These are phyloP conservation scores for Persicaria maculosa DNA, from an alignment of 148 eudicot genomes.

Conservation along the genomic window DNA sequence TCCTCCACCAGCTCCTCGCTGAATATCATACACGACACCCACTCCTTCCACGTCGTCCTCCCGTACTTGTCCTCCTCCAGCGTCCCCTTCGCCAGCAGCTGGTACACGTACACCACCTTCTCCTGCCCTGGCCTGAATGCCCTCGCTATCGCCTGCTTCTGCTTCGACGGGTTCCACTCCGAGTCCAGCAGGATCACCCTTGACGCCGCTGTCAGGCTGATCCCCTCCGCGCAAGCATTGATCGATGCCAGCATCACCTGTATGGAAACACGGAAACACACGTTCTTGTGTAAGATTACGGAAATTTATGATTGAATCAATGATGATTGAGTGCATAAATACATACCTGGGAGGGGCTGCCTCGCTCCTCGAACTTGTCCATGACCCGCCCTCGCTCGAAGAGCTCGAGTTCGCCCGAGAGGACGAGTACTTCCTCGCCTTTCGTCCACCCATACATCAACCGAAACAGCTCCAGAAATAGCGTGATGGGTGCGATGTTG, in stretches of 20 bases:
- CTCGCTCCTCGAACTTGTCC: conserved; percentile 90
- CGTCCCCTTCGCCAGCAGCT: conserved; percentile 69
- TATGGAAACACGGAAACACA: not conserved
- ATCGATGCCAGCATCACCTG: conserved; percentile 81
- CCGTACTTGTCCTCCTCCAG: conserved; percentile 84
- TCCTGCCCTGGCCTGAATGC: conserved; percentile 95
- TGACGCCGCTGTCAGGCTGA: conserved; percentile 95
- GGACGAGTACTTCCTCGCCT: conserved; percentile 85
- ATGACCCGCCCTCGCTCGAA: conserved; percentile 84
- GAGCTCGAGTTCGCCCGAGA: conserved; percentile 86
- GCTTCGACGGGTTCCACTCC: conserved; percentile 96
- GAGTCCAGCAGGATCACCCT: conserved; percentile 88
- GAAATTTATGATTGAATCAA: too few relatives aligned
- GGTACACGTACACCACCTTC: conserved; percentile 87
- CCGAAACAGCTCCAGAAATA: conserved; percentile 59
- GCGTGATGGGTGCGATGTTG: conserved; percentile 87
- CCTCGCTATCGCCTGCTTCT: conserved; percentile 92
- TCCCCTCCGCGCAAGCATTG: conserved; percentile 88
- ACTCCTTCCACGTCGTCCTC: conserved; percentile 92
- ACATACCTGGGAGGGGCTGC: conserved; percentile 54
- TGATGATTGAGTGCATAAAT: too few relatives aligned
- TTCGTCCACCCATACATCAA: conserved; percentile 67
- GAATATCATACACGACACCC: conserved; percentile 95
- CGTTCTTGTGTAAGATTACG: too few relatives aligned
- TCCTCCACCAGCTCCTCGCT: conserved; percentile 91